Evolutionary conservation across 768 basidiomycete genomes (phyloP).

Genomic region (Termitomyces sp.): DNA sequence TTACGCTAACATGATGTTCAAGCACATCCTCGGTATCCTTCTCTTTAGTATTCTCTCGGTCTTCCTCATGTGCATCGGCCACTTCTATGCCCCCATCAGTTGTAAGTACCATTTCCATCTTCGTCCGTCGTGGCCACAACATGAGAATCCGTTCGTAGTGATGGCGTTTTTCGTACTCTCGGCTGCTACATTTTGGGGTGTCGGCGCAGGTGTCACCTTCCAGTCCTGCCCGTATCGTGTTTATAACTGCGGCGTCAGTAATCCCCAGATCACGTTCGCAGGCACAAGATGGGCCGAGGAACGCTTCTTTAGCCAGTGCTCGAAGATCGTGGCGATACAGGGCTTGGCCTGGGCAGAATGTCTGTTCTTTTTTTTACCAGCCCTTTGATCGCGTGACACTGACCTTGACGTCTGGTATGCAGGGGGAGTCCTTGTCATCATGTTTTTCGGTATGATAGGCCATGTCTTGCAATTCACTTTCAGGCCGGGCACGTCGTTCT

Average conservation of each 20-base stretch:
- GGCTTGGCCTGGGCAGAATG: slow-evolving; percentile 11
- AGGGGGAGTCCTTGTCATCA: slow-evolving; percentile 8
- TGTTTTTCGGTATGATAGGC: slow-evolving; percentile 10
- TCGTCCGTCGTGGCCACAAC: not conserved
- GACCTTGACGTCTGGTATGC: not conserved
- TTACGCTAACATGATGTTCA: slow-evolving; percentile 12
- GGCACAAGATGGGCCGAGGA: slow-evolving; percentile 8
- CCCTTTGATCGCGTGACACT: not conserved
- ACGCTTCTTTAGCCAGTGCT: slow-evolving; percentile 11
- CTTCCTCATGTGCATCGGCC: slow-evolving; percentile 10
- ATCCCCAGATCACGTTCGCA: slow-evolving; percentile 2
- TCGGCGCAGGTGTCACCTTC: slow-evolving; percentile 7
- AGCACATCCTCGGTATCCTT: slow-evolving; percentile 9
- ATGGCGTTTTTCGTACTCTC: slow-evolving; percentile 6
- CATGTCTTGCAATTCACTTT: not conserved
- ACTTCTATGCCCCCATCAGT: slow-evolving; percentile 2
- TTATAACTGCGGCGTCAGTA: slow-evolving; percentile 1
- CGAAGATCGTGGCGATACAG: slow-evolving; percentile 10
- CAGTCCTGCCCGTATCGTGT: slow-evolving; percentile 8
- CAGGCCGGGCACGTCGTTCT: slow-evolving; percentile 8
- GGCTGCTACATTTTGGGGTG: slow-evolving; percentile 12
- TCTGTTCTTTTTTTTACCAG: not conserved
- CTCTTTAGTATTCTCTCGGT: slow-evolving; percentile 7
- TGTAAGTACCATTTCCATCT: slow-evolving; percentile 1
- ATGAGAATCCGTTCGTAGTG: not conserved